phyloP scores from a whole-genome alignment of 2,329 filamentous ascomycete species.

The Aspergillus sp. region DNA sequence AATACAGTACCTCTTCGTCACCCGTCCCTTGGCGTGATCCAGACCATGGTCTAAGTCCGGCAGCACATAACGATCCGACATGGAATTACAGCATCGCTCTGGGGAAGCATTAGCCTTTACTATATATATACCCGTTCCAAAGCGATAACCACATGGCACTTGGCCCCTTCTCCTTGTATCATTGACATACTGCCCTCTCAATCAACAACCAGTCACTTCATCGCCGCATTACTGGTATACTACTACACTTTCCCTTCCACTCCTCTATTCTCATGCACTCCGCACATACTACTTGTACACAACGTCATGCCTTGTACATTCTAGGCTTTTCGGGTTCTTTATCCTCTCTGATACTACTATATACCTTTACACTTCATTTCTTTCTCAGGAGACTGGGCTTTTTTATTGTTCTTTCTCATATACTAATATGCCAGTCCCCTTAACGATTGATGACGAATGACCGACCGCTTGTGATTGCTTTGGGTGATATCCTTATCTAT shows the following conservation, averaged over 20 bases:
- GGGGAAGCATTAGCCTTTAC: not conserved
- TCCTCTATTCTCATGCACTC: not conserved
- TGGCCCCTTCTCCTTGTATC: not conserved
- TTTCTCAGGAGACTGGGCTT: not conserved
- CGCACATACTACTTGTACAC: not conserved
- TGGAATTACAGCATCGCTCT: conserved; percentile 20
- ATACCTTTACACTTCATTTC: not conserved
- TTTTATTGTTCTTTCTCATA: not conserved
- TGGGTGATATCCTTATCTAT: not conserved
- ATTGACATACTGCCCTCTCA: not conserved
- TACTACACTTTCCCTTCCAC: not conserved
- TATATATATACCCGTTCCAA: not conserved
- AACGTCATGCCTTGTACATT: not conserved
- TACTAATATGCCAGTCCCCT: not conserved
- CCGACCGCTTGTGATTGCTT: not conserved
- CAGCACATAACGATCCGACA: conserved; percentile 17
- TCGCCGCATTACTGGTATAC: not conserved
- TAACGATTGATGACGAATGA: conserved; percentile 3
- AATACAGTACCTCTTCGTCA: conserved; percentile 7
- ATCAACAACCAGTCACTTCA: not conserved
- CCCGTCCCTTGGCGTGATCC: conserved; percentile 15
- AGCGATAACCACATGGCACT: not conserved
- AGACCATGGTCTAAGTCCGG: conserved; percentile 13
- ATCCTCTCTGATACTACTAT: not conserved
- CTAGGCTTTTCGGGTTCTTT: not conserved